Evolutionary conservation across 1,139 yeast genomes (phyloP), one percentile per base, ranked within the genome.

Genomic region (Schwanniomyces etchellsii): DNA sequence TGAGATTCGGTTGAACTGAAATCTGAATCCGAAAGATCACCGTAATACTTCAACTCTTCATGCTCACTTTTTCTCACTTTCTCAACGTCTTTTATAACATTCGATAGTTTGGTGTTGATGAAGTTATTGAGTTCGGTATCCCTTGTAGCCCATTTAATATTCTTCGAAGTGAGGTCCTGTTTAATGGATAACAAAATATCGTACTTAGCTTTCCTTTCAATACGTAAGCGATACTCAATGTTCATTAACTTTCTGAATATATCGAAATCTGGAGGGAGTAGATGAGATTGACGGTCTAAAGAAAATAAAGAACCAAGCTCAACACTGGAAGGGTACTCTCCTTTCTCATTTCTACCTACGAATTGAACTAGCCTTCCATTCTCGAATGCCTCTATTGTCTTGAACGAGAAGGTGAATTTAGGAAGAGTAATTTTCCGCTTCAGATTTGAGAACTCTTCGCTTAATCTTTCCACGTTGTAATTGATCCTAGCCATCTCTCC

Each of bases 131-230:
- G 52, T 10, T 54, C 52, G 14, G 50, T 48, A 37, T 68, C 71
- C 32, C 71, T 48, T 2, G 49, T 37, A 5, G 52, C 55, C 76
- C 77, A 70, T 35, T 59, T 58, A 30, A 49, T 54, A 36, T 62
- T 67, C 22, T 56, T 50, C 6, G 50, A 46, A 3, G 45, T 42
- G 16, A 64, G 44, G 28, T 59, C 65, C 30, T 51, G 48, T 35
- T 59, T 61, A 14, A 62, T 50, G 27, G 50, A 48, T 7, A 47
- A 43, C 33, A 66, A 48, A 3, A 64, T 46, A 33, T 65, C 72
- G 39, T 59, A 55, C 33, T 60, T 57, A 25, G 65, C 45, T 44
- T 60, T 53, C 32, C 51, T 42, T 35, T 57, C 50, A 28, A 64
- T 41, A 20, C 69, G 48, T 27, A 59, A 42, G 22, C 60, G 42